Evolutionary conservation across 2,329 filamentous ascomycete species (phyloP).

Genomic region (Trichoderma brevicompactum): DNA sequence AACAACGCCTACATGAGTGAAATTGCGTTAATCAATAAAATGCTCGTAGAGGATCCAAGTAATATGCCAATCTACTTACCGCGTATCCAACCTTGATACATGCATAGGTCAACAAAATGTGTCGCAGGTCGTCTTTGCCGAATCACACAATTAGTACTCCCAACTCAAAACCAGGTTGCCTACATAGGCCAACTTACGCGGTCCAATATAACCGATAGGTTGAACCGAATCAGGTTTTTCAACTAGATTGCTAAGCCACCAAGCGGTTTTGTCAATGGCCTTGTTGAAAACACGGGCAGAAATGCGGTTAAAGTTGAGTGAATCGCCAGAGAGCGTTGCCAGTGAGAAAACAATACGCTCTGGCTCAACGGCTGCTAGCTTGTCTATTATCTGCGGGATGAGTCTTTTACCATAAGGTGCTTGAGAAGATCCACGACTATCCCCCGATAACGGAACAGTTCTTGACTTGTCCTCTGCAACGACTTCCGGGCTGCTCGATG

Average conservation of each 20-base stretch:
- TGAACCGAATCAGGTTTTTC: not conserved
- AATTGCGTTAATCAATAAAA: not conserved
- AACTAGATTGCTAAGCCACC: not conserved
- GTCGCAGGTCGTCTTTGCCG: not conserved
- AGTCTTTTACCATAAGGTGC: not conserved
- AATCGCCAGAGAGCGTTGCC: not conserved
- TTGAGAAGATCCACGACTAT: not conserved
- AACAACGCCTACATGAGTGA: not conserved
- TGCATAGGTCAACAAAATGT: conserved; percentile 1
- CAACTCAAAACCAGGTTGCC: not conserved
- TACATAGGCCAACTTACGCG: not conserved
- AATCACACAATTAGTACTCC: not conserved
- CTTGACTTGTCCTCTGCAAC: not conserved
- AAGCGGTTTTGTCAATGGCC: not conserved
- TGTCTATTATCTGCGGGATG: conserved; percentile 7
- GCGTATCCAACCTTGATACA: not conserved
- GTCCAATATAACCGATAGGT: not conserved
- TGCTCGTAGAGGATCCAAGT: not conserved
- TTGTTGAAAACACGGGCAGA: not conserved
- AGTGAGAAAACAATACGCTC: not conserved
- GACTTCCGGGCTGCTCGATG: not conserved
- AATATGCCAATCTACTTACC: not conserved
- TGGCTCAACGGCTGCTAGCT: not conserved
- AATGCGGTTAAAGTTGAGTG: not conserved
- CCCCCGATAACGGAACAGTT: not conserved